phyloP scores from a whole-genome alignment of 23 red algal genomes.

The Gracilaria domingensis region DNA sequence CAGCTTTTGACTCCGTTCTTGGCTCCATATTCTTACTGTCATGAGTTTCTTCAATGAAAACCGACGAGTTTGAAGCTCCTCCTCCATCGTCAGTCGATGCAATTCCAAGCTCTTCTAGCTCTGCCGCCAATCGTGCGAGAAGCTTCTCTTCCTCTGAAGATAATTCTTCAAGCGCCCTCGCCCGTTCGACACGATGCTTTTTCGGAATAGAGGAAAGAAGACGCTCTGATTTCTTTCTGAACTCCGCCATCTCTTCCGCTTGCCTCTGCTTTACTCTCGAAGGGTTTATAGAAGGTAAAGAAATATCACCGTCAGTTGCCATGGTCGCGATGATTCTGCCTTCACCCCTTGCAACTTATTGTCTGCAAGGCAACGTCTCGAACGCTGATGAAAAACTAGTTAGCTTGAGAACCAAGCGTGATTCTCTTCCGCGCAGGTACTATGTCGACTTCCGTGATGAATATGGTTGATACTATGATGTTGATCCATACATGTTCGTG shows the following conservation, averaged over 20 bases:
- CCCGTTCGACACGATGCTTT: slow-evolving; percentile 55
- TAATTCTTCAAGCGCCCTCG: slow-evolving; percentile 38
- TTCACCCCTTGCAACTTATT: background rate
- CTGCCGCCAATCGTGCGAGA: slow-evolving; percentile 16
- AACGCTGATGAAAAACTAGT: no score
- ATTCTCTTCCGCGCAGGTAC: no score
- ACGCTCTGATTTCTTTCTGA: slow-evolving; percentile 53
- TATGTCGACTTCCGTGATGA: no score
- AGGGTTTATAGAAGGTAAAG: slow-evolving; percentile 21
- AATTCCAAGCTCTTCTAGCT: slow-evolving; percentile 45
- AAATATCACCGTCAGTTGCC: slow-evolving; percentile 6
- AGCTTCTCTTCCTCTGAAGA: slow-evolving; percentile 37
- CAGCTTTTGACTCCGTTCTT: slow-evolving; percentile 68
- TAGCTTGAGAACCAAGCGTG: no score
- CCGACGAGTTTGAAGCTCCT: slow-evolving; percentile 3
- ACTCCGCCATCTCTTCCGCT: slow-evolving; percentile 35
- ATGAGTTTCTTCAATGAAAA: background rate
- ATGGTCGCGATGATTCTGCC: background rate
- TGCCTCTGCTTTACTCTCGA: slow-evolving; percentile 30
- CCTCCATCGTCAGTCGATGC: background rate
- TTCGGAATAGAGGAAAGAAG: slow-evolving; percentile 57
- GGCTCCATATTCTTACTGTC: background rate
- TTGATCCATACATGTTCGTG: no score
- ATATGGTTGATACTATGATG: no score
- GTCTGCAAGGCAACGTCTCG: no score